These are phyloP conservation scores for Bisporella sp. DNA, from an alignment of 2,329 filamentous ascomycete genomes.

Conservation along the genomic window DNA sequence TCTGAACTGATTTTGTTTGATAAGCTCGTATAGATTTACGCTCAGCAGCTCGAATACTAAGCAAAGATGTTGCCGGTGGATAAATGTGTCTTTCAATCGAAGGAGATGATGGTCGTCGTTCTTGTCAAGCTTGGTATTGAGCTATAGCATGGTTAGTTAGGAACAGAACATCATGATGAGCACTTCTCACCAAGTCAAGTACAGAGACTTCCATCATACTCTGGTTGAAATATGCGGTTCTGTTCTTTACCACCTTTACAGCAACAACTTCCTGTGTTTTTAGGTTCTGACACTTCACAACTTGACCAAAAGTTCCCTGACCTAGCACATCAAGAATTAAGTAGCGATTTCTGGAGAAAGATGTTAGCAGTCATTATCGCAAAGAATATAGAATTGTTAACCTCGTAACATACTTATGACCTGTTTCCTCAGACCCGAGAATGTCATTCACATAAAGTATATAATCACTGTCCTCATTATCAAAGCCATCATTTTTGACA, in stretches of 20 bases:
- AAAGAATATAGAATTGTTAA: slow-evolving; percentile 14
- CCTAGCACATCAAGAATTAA: slow-evolving; percentile 94
- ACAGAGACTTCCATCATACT: slow-evolving; percentile 99
- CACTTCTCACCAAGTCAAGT: slow-evolving; percentile 69
- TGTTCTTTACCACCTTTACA: slow-evolving; percentile 98
- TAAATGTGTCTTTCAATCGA: slow-evolving; percentile 94
- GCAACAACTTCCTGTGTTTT: slow-evolving; percentile 98
- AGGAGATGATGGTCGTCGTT: slow-evolving; percentile 97
- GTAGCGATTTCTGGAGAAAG: slow-evolving; percentile 68
- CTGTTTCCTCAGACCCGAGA: slow-evolving; percentile 91
- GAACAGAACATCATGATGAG: no score
- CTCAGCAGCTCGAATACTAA: slow-evolving; percentile 93
- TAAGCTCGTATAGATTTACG: slow-evolving; percentile 96
- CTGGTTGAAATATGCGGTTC: slow-evolving; percentile 98
- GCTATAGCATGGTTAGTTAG: slow-evolving; percentile 39
- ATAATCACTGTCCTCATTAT: slow-evolving; percentile 98
- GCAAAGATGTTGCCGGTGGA: slow-evolving; percentile 93
- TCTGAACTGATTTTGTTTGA: slow-evolving; percentile 99
- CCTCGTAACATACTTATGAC: slow-evolving; percentile 69
- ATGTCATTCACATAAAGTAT: slow-evolving; percentile 99
- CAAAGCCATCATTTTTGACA: slow-evolving; percentile 95
- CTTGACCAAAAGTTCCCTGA: slow-evolving; percentile 96
- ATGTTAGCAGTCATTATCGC: slow-evolving; percentile 22
- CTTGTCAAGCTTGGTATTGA: slow-evolving; percentile 98
- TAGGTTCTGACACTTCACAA: slow-evolving; percentile 97